A percentile compares a stretch with the other conserved stretches of the same genome.
Evolutionary conservation across 768 basidiomycete genomes (phyloP).

Genomic region (Chalciporus piperatus): DNA sequence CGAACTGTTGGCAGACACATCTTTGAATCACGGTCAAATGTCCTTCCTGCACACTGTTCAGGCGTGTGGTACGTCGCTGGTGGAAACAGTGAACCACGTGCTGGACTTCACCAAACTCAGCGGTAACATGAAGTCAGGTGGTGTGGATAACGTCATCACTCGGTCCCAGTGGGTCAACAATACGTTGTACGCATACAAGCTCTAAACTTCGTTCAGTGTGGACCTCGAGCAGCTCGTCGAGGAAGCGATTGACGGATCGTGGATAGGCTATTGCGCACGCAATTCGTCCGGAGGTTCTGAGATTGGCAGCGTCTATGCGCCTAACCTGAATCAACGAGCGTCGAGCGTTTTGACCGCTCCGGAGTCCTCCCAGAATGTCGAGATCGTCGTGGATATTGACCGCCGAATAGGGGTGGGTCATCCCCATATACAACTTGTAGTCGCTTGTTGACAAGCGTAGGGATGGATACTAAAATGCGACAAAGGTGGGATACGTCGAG

Average conservation of each 20-base stretch:
- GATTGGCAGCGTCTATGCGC: slow-evolving; percentile 91
- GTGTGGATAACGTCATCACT: slow-evolving; percentile 72
- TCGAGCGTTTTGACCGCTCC: slow-evolving; percentile 39
- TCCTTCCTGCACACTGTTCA: slow-evolving; percentile 93
- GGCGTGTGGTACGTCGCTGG: slow-evolving; percentile 91
- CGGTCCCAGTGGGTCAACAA: slow-evolving; percentile 52
- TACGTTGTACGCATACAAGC: background rate
- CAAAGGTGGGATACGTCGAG: slow-evolving; percentile 86
- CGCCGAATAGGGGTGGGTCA: slow-evolving; percentile 59
- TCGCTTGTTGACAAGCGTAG: slow-evolving; percentile 35
- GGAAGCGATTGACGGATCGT: slow-evolving; percentile 89
- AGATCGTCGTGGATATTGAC: slow-evolving; percentile 87
- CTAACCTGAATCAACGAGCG: slow-evolving; percentile 48
- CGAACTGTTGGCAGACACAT: slow-evolving; percentile 83
- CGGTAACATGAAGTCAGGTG: slow-evolving; percentile 77
- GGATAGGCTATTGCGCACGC: slow-evolving; percentile 88
- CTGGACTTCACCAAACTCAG: slow-evolving; percentile 94
- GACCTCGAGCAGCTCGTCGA: slow-evolving; percentile 82
- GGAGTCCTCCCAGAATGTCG: slow-evolving; percentile 51
- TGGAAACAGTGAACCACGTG: slow-evolving; percentile 96
- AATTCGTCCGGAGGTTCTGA: slow-evolving; percentile 68
- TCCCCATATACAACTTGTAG: background rate
- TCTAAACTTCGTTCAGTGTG: slow-evolving; percentile 39
- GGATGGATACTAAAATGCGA: slow-evolving; percentile 89
- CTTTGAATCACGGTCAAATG: slow-evolving; percentile 74